Conservation (phyloP, 1,139 yeast genomes). For the Oligophagozyma castellii region DNA sequence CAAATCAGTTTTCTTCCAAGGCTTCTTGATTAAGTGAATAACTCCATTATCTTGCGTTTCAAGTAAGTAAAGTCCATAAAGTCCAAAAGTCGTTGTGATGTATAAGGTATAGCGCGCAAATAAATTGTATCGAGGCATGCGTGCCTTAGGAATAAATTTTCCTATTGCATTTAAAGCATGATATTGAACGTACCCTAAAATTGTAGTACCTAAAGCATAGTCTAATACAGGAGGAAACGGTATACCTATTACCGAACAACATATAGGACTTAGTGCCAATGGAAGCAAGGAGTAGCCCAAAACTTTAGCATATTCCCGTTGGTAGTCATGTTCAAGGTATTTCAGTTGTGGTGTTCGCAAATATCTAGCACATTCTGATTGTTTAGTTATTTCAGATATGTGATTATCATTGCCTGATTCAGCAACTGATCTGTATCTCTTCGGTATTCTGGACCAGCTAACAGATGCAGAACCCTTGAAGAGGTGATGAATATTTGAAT, state of each 20-base stretch:
- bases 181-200: slow-evolving; percentile 62
- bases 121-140: slow-evolving; percentile 59
- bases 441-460: too few species aligned
- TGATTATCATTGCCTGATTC: too few species aligned
- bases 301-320: slow-evolving; percentile 75
- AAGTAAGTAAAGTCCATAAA: slow-evolving; percentile 71
- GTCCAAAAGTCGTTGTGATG: slow-evolving; percentile 54
- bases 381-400: too few species aligned
- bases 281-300: slow-evolving; percentile 65
- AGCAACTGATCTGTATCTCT: too few species aligned
- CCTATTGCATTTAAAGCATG: slow-evolving; percentile 80
- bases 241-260: slow-evolving; percentile 31
- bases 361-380: too few species aligned
- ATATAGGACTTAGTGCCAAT: slow-evolving; percentile 55
- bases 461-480: too few species aligned
- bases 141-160: slow-evolving; percentile 80
- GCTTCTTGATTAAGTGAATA: slow-evolving; percentile 30
- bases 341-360: background rate
- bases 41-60: slow-evolving; percentile 61
- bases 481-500: too few species aligned
- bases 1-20: slow-evolving; percentile 33
- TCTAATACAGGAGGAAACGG: slow-evolving; percentile 58
- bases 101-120: slow-evolving; percentile 51
- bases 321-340: slow-evolving; percentile 68
- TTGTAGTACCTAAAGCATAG: slow-evolving; percentile 45